Evolutionary conservation across 768 basidiomycete genomes (phyloP).

Genomic region (Gymnopilus junonius): DNA sequence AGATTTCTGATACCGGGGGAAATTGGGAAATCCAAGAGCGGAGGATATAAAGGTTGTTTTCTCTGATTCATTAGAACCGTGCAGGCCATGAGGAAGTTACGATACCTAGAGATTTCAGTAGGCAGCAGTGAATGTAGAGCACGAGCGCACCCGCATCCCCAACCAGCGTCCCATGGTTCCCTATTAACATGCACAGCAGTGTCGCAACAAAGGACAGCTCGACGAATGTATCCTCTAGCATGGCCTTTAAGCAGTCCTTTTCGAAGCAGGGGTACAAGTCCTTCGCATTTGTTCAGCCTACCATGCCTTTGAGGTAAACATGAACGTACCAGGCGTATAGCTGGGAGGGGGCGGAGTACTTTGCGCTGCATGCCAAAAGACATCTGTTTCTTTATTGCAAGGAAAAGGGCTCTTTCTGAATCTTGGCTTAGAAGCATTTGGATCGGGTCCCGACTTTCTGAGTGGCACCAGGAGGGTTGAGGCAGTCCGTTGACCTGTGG

Average conservation of each 20-base stretch:
- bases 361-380: conserved; percentile 68
- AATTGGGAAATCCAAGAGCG: conserved; percentile 57
- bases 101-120: conserved; percentile 55
- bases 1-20: conserved; percentile 75
- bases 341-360: conserved; percentile 49
- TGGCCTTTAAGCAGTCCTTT: conserved; percentile 57
- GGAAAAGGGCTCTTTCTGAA: conserved; percentile 21
- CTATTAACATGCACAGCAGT: conserved; percentile 59
- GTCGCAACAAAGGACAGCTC: conserved; percentile 70
- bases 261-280: conserved; percentile 66
- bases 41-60: conserved; percentile 62
- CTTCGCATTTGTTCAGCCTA: conserved; percentile 35
- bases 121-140: conserved; percentile 3
- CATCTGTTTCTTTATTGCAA: conserved; percentile 41
- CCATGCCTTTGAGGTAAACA: background rate
- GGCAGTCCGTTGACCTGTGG: conserved; percentile 10
- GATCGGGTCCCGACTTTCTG: background rate
- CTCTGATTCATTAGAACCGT: conserved; percentile 71
- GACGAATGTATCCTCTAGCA: conserved; percentile 48
- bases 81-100: conserved; percentile 83
- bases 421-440: background rate
- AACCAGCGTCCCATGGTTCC: conserved; percentile 64
- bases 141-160: conserved; percentile 73
- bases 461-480: background rate
- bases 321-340: conserved; percentile 61